phyloP scores from a whole-genome alignment of 2,329 filamentous ascomycete species.

The Huntiella decipiens region DNA sequence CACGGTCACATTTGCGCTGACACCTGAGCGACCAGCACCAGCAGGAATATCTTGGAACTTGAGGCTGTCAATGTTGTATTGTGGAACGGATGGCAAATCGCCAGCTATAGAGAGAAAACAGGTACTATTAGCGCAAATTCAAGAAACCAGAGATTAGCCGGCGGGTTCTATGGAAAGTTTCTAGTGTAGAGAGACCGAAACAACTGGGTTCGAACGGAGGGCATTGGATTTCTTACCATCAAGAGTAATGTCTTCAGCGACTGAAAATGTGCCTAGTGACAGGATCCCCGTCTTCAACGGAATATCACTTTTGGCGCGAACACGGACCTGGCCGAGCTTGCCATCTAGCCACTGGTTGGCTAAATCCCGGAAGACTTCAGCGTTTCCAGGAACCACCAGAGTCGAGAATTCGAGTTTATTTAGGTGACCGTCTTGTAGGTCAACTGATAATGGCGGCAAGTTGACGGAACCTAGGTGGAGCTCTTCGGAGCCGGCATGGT shows the following conservation, averaged over 20 bases:
- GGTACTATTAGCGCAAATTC: conserved; percentile 14
- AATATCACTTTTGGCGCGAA: conserved; percentile 57
- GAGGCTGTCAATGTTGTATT: conserved; percentile 65
- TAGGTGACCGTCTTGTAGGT: conserved; percentile 56
- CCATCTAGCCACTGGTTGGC: conserved; percentile 81
- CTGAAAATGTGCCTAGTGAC: conserved; percentile 53
- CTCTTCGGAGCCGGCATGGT: conserved; percentile 43
- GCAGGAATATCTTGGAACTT: conserved; percentile 54
- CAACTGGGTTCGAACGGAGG: no score
- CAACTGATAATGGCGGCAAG: conserved; percentile 56
- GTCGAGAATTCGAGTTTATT: conserved; percentile 65
- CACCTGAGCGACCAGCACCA: conserved; percentile 35
- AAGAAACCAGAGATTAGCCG: conserved; percentile 6
- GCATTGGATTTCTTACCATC: conserved; percentile 38
- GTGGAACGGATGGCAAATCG: conserved; percentile 58
- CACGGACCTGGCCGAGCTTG: conserved; percentile 47
- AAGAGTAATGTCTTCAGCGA: conserved; percentile 59
- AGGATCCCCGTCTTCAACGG: conserved; percentile 63
- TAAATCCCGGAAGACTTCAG: conserved; percentile 57
- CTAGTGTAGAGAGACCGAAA: no score
- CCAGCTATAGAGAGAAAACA: conserved; percentile 30
- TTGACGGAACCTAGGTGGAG: conserved; percentile 64
- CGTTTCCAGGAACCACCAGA: conserved; percentile 55
- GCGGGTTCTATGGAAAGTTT: no score
- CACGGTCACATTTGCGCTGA: conserved; percentile 65